phyloP scores from a whole-genome alignment of 75 land plant genomes.

The Ceratopteris richardii region DNA sequence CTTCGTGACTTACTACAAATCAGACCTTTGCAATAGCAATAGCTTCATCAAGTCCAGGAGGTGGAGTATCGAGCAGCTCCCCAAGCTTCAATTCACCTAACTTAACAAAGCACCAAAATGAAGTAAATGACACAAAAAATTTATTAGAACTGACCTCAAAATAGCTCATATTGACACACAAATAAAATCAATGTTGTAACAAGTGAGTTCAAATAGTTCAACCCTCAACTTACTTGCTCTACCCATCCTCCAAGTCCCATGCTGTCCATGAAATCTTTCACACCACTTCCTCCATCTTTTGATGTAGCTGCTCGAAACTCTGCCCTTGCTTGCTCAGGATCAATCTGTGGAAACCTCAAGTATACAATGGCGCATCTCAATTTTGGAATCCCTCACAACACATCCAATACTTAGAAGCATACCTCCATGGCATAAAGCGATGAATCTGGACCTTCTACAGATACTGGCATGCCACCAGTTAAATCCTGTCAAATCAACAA shows the following conservation, averaged over 20 bases:
- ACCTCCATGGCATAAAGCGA: constrained; percentile 88
- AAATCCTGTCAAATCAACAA: constrained; percentile 45
- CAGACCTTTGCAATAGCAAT: constrained; percentile 84
- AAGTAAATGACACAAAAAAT: neutral
- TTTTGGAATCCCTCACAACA: no score
- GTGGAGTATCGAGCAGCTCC: constrained; percentile 83
- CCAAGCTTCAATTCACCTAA: constrained; percentile 85
- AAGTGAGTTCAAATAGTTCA: neutral
- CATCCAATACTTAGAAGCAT: constrained; percentile 5
- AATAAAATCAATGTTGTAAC: neutral
- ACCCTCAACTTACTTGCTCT: constrained; percentile 47
- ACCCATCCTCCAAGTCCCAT: constrained; percentile 83
- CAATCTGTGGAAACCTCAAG: constrained; percentile 36
- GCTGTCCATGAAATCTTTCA: constrained; percentile 87
- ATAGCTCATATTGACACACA: no score
- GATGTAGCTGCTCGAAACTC: constrained; percentile 64
- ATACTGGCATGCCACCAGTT: constrained; percentile 65
- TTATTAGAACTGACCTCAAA: no score
- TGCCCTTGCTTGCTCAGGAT: constrained; percentile 74
- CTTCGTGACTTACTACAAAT: no score
- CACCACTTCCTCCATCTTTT: constrained; percentile 52
- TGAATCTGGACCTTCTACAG: constrained; percentile 71
- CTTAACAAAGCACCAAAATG: constrained; percentile 26
- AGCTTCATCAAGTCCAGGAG: constrained; percentile 93
- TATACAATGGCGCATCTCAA: no score